Base-by-base conservation (phyloP, 495 filamentous ascomycete genomes). In the Penicillium desertorum region DNA sequence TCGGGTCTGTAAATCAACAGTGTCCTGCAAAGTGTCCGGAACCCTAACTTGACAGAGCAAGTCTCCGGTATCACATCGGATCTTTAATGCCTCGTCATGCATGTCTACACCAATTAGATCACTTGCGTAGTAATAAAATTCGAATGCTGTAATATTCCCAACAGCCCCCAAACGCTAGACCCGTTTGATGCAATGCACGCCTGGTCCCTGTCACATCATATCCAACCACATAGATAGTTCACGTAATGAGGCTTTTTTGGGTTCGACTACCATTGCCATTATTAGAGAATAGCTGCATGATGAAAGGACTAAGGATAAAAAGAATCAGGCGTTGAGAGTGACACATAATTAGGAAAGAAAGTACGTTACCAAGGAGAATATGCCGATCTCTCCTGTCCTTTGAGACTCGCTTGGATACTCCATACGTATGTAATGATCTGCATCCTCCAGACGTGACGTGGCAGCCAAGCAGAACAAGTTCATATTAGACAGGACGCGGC, bases 161-260 rank as follows among this genome's bases (percentile, higher is more conserved):
- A 46, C 1, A 0, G 20, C 19, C 29, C 47, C 17, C 14, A 20
- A 2, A 11, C 19, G 29, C 30, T 39, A 22, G 16, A 27, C 19
- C 10, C 23, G 6, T 47, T 50, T 22, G 1, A 12, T 22, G 47
- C 47, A 50, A 50, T 50, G 47, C 37, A 50, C 25, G 30, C 45
- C n/a, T 20, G 10, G 1, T n/a, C 44, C 44, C 16, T 27, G 44
- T 39, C 32, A 17, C 12, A 50, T 37, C 44, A 22, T 45, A 22
- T 8, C 16, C 20, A 29, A 7, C 11, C 27, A 50, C 6, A 5
- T 22, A 16, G 11, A 32, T 49, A 10, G 17, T 37, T 25, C 19
- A 23, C 20, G 2, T 14, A 12, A 12, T 29, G 10, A 34, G 30
- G 48, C 29, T 25, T 39, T 34, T 36, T 20, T 23, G 5, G 5